Evolutionary conservation across 1,139 yeast genomes (phyloP).

Genomic region (Maudiozyma humilis): DNA sequence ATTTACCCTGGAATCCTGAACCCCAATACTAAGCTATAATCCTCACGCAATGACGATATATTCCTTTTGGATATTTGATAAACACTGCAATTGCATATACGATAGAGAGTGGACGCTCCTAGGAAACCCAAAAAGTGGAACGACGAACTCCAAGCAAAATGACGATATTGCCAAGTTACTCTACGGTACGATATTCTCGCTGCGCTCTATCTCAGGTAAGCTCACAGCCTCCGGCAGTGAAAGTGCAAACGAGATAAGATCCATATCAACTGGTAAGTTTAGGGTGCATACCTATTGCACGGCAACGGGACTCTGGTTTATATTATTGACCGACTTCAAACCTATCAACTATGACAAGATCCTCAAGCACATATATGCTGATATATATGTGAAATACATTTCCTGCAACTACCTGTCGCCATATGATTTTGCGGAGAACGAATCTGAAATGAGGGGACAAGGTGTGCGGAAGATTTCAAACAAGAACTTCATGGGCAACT

Average conservation of each 20-base stretch:
- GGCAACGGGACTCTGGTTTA: conserved; percentile 68
- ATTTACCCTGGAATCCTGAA: no score
- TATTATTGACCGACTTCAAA: conserved; percentile 59
- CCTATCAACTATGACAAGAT: conserved; percentile 54
- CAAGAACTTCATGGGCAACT: conserved; percentile 22
- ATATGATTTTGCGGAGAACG: conserved; percentile 27
- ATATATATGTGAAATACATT: conserved; percentile 59
- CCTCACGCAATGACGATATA: conserved; percentile 50
- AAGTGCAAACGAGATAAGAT: conserved; percentile 43
- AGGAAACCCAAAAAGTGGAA: conserved; percentile 35
- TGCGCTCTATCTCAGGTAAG: conserved; percentile 65
- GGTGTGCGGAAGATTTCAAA: conserved; percentile 28
- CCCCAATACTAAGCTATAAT: no score
- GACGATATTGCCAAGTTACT: conserved; percentile 68
- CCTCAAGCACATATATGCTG: conserved; percentile 59
- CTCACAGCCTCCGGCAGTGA: conserved; percentile 33
- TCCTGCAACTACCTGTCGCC: conserved; percentile 45
- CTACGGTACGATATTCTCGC: conserved; percentile 79
- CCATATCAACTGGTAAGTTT: conserved; percentile 65
- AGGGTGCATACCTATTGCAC: conserved; percentile 76
- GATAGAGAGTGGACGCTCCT: conserved; percentile 49
- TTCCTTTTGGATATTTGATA: conserved; percentile 81
- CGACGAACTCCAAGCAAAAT: conserved; percentile 48
- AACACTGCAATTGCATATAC: conserved; percentile 77
- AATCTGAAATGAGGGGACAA: conserved; percentile 27